Conservation (phyloP, 2,329 filamentous ascomycete genomes). For the Xylariaceae sp. region DNA sequence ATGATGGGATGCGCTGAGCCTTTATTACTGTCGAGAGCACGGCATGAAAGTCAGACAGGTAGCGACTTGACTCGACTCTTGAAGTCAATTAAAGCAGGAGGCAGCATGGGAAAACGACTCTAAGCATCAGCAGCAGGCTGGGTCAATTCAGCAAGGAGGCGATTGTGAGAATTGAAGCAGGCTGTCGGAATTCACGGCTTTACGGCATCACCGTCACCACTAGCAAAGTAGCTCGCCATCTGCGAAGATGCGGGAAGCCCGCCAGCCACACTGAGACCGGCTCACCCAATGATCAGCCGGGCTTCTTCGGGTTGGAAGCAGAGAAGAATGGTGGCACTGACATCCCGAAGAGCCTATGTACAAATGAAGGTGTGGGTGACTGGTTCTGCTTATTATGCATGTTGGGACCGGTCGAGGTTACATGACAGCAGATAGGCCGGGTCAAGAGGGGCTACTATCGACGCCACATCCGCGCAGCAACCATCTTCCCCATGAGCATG, state of each 20-base stretch:
- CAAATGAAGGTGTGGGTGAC: no score
- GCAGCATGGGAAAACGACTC: conserved; percentile 8
- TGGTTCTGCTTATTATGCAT: conserved; percentile 3
- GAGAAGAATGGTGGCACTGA: neutral
- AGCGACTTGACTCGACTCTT: no score
- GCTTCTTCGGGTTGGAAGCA: neutral
- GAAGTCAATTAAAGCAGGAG: no score
- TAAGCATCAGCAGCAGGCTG: neutral
- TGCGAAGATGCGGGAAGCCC: no score
- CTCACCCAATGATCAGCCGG: neutral
- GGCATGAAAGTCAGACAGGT: no score
- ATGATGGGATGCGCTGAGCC: neutral
- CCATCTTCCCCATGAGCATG: no score
- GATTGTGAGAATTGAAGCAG: neutral
- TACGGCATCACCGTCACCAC: no score
- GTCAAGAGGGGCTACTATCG: no score
- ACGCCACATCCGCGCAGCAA: no score
- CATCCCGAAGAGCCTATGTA: neutral
- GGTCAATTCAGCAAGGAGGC: neutral
- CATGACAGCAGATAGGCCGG: conserved; percentile 23
- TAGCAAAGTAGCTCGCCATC: no score
- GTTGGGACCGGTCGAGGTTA: conserved; percentile 16
- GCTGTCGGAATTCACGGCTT: no score
- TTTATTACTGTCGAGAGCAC: neutral
- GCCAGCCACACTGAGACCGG: no score